Base-by-base conservation (phyloP, 2,329 filamentous ascomycete genomes). In the Sclerotinia spermophila region DNA sequence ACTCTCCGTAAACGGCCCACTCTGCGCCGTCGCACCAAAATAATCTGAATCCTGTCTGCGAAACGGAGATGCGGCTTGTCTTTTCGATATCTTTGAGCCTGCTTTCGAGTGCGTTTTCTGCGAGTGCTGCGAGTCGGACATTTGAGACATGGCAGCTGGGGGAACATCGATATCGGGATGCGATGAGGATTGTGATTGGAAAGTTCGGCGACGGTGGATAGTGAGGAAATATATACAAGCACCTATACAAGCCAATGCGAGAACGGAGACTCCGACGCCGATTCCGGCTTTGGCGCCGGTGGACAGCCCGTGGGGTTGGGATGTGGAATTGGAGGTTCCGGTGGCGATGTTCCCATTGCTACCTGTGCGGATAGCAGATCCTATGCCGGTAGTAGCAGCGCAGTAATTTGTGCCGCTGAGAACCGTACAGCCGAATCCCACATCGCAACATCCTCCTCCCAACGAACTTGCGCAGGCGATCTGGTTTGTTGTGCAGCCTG, bases 201-300 rank as follows among this genome's bases (percentile, higher is more conserved):
- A 24, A 40, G 75, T 71, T 45, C 69, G 72, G 38, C 76, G 76
- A n/a, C 82, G 80, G 35, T 80, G 81, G 42, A 80, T 77, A 40
- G 86, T 69, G 71, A 83, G 86, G 71, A 85, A 80, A 83, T 84
- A 89, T 0, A 82, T 80, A 24, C 83, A 72, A 4, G 75, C 76
- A 5, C 81, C 84, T 51, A 86, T 79, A 21, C 86, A 55, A 8
- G 82, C 59, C 5, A 81, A 79, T 1, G 80, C 81, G 40, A 80
- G 84, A 0, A 85, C 77, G 1, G 84, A 82, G 5, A 85, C 82
- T 27, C 86, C 87, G 0, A 85, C 81, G 8, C 84, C 86, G n/a
- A 90, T 84, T 3, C 87, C 87, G 0, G 84, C 86, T 75, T 85
- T 87, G 3, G 85, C 86, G 0, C 84, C 86, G 1, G 81, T 77